Percentiles rank a stretch among this genome's conserved stretches.
Conservation (phyloP, 176 grass and related monocot species). For the Juncus effusus region DNA sequence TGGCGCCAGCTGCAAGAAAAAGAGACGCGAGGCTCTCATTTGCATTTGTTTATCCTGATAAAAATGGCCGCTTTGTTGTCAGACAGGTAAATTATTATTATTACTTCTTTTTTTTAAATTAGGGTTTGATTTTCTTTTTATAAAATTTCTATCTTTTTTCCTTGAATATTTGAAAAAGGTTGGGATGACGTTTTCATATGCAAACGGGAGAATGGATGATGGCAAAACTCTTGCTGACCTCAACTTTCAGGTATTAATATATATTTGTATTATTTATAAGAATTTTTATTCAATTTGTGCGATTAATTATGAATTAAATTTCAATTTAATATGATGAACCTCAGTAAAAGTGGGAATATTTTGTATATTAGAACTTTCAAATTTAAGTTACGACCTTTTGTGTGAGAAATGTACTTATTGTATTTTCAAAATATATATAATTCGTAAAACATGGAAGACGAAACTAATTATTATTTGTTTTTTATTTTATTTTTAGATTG, state of each 20-base stretch:
- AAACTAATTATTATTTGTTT: not conserved
- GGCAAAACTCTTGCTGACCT: constrained; percentile 74
- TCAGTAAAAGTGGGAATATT: no score
- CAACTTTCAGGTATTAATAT: constrained; percentile 61
- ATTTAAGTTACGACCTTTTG: no score
- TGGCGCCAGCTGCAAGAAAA: constrained; percentile 84
- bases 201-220: constrained; percentile 72
- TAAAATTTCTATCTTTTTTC: not conserved
- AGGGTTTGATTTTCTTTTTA: not conserved
- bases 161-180: constrained; percentile 43
- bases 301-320: not conserved
- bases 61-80: constrained; percentile 85
- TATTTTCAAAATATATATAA: no score
- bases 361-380: no score
- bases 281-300: not conserved
- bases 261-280: not conserved
- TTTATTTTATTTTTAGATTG: constrained; percentile 36
- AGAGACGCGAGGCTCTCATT: constrained; percentile 89
- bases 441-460: no score
- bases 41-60: constrained; percentile 88
- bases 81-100: constrained; percentile 43
- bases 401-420: no score
- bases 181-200: constrained; percentile 70
- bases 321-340: not conserved
- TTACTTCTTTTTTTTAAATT: not conserved